Evolutionary conservation across 805 yeast genomes (phyloP), one percentile per base, ranked within the genome.

Genomic region (Ogataea paraovalis): DNA sequence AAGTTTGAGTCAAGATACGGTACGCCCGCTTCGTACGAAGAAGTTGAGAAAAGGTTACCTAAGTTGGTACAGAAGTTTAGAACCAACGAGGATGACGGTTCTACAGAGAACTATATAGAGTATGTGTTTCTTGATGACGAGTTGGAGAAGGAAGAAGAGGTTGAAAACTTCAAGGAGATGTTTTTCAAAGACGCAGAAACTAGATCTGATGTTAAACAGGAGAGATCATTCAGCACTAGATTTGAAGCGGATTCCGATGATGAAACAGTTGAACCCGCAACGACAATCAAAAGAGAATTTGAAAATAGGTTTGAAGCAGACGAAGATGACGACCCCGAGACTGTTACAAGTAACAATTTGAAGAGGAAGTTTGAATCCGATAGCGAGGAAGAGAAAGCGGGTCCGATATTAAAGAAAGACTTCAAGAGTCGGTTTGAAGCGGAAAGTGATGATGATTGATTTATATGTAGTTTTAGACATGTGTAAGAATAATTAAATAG

Each of bases 1-100:
- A 72, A 74, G 47, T 90, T 86, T 65, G 96, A 89, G 57, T 55
- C 66, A 37, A 63, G 62, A 2, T 79, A 88, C 59, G 96, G 96
- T 0, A 62, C 68, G 28, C 61, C 49, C 0, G 71, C 67, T 5
- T 54, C 76, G 0, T 52, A 67, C 13, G 60, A 58, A 2, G 52
- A 49, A 6, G 72, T 83, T 4, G 60, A 60, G 8, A 62, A 63
- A 23, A 75, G 82, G 52, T 60, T 79, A 41, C 96, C 96, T 0
- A 66, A 70, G 7, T 57, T 75, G 10, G 75, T 76, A 18, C 78
- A 72, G 52, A 71, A 74, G 55, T 65, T 75, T 21, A 67, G 71
- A 42, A 63, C 60, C 3, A 56, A 48, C 22, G 57, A 51, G 4
- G 75, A 46, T 4, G 76, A 72, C 41, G 83, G 79, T 2, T 59